phyloP scores from a whole-genome alignment of 176 grass and related monocot genomes.

The maize (Zea mays) region Zm-B73-REFERENCE-NAM-5.0 NC_050105.1:1553501-1554000 shows the following conservation, averaged over 20 bases:
- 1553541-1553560: too few relatives aligned
- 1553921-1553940: conserved; percentile 97
- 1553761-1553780: not conserved
- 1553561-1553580: too few relatives aligned
- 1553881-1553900: conserved; percentile 83
- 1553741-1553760: not conserved
- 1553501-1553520: too few relatives aligned
- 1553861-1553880: conserved; percentile 83
- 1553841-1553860: conserved; percentile 91
- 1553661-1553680: too few relatives aligned
- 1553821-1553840: conserved; percentile 28
- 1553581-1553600: too few relatives aligned
- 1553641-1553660: too few relatives aligned
- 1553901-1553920: conserved; percentile 87
- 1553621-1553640: too few relatives aligned
- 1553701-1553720: conserved; percentile 49
- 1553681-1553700: conserved; percentile 39
- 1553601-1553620: too few relatives aligned
- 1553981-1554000: conserved; percentile 80
- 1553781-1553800: conserved; percentile 10
- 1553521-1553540: too few relatives aligned
- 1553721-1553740: conserved; percentile 3
- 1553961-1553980: conserved; percentile 84
- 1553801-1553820: not conserved
- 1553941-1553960: conserved; percentile 77